Conservation (phyloP, 176 grass and related monocot genomes). For the Ensete glaucum region DNA sequence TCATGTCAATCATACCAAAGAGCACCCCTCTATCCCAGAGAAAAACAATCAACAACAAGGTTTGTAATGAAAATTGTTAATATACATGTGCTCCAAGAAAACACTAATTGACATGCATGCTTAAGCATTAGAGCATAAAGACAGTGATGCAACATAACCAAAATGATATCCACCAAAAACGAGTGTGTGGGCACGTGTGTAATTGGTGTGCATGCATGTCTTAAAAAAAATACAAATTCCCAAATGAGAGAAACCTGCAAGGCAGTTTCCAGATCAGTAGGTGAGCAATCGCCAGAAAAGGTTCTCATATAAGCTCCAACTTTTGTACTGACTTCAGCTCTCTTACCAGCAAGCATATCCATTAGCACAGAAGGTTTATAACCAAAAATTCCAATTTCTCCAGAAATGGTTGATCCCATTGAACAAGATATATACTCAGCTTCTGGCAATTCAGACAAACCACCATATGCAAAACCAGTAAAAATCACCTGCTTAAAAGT, state of each 20-base stretch:
- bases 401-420: conserved; percentile 95
- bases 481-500: conserved; percentile 63
- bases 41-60: too few species aligned
- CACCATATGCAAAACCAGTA: conserved; percentile 97
- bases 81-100: too few species aligned
- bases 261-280: conserved; percentile 91
- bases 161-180: not conserved
- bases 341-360: conserved; percentile 99
- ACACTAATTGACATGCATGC: too few species aligned
- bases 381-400: conserved; percentile 95
- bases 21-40: too few species aligned
- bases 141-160: not conserved
- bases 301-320: conserved; percentile 96
- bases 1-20: too few species aligned
- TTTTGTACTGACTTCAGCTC: conserved; percentile 97
- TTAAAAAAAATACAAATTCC: not conserved
- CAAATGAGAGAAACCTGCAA: conserved; percentile 55
- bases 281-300: conserved; percentile 95
- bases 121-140: too few species aligned
- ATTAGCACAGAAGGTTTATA: conserved; percentile 91
- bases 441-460: conserved; percentile 91
- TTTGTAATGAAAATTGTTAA: too few species aligned
- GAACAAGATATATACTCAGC: conserved; percentile 95
- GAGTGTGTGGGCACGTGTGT: too few species aligned
- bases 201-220: not conserved